Evolutionary conservation across 768 basidiomycete species (phyloP).

Genomic region (Ramaria rubella): DNA sequence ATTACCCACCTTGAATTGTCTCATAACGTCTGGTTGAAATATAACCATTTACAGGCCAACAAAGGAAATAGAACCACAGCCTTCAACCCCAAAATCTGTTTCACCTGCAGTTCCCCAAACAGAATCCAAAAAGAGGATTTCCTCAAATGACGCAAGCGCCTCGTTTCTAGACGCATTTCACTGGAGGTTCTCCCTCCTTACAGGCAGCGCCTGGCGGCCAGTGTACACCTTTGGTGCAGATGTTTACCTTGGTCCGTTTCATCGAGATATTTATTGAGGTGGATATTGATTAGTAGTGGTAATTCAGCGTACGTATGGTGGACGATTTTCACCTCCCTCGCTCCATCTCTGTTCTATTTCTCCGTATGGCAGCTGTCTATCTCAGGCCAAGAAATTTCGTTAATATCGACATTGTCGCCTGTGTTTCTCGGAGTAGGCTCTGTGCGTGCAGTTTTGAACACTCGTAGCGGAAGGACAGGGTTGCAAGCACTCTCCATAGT

Average conservation of each 20-base stretch:
- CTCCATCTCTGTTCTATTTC: constrained; percentile 83
- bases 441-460: constrained; percentile 39
- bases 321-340: constrained; percentile 75
- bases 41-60: too few relatives aligned
- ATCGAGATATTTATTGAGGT: not conserved
- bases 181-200: constrained; percentile 1
- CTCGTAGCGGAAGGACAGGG: constrained; percentile 41
- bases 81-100: not conserved
- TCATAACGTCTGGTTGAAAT: too few relatives aligned
- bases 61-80: not conserved
- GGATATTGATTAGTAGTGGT: not conserved
- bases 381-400: constrained; percentile 72
- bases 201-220: too few relatives aligned
- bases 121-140: not conserved
- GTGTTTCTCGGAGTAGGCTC: constrained; percentile 45
- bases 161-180: not conserved
- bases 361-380: constrained; percentile 87
- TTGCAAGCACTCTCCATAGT: constrained; percentile 45
- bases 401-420: constrained; percentile 68
- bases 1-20: too few relatives aligned
- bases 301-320: constrained; percentile 70
- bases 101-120: not conserved
- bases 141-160: not conserved
- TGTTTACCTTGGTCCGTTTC: constrained; percentile 51
- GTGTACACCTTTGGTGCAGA: constrained; percentile 35